A percentile compares a stretch with the other conserved stretches of the same genome.
These are phyloP conservation scores for Metschnikowia santaceciliae DNA, from an alignment of 805 yeast genomes.

Conservation along the genomic window DNA sequence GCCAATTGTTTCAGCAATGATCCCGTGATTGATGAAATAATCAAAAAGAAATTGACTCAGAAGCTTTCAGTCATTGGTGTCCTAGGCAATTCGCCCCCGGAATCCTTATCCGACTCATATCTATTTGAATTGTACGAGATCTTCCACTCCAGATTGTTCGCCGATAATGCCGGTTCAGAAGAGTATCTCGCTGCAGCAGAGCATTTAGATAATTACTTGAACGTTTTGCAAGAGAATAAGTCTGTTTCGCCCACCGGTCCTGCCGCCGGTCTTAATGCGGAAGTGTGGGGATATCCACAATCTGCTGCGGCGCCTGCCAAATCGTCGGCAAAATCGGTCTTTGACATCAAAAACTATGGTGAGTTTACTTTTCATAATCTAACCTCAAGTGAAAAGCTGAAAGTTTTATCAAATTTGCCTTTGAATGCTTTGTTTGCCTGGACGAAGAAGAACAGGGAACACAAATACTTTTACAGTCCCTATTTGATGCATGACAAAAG, in stretches of 20 bases:
- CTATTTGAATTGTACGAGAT: constrained; percentile 28
- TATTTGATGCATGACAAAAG: constrained; percentile 25
- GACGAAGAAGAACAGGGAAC: constrained; percentile 15
- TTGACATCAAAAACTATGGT: constrained; percentile 13
- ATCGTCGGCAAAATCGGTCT: constrained; percentile 3
- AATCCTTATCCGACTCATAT: constrained; percentile 24
- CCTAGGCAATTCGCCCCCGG: constrained; percentile 32
- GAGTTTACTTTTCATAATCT: constrained; percentile 10
- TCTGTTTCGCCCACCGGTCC: not conserved
- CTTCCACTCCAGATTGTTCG: constrained; percentile 27
- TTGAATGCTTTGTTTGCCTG: constrained; percentile 12
- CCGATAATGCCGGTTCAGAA: constrained; percentile 2
- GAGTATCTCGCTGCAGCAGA: constrained; percentile 2
- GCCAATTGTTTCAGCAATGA: constrained; percentile 27
- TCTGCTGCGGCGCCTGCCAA: not conserved
- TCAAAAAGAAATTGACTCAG: constrained; percentile 30
- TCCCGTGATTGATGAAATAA: constrained; percentile 27
- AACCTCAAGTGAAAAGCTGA: not conserved
- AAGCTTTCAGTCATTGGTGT: constrained; percentile 35
- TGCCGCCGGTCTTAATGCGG: not conserved
- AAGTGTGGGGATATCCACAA: constrained; percentile 1
- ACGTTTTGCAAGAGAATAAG: not conserved
- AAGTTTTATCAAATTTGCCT: constrained; percentile 3
- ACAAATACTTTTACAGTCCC: constrained; percentile 23
- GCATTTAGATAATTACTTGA: not conserved